Evolutionary conservation across 164 flowering plant genomes (phyloP).

Genomic region (Tinospora cordifolia): DNA sequence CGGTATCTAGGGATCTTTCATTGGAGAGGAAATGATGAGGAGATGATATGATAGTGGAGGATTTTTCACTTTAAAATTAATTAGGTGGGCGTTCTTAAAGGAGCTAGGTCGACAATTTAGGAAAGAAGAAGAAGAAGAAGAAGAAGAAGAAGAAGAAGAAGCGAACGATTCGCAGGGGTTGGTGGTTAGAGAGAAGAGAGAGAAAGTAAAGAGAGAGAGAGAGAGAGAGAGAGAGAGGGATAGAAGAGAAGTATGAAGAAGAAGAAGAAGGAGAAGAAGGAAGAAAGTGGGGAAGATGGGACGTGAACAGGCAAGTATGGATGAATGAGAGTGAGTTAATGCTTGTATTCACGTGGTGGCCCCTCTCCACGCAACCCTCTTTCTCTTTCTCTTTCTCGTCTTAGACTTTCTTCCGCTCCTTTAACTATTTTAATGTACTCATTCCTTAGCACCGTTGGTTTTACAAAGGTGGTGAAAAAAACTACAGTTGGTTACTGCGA

Average conservation of each 20-base stretch:
- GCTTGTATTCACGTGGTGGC: conserved; percentile 32
- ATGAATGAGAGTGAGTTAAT: conserved; percentile 19
- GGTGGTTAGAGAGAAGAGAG: conserved; percentile 8
- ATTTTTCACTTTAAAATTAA: not conserved
- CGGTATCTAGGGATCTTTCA: conserved; percentile 11
- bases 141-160: not conserved
- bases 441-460: no score
- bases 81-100: not conserved
- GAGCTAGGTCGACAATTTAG: no score
- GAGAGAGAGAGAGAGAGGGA: not conserved
- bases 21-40: not conserved
- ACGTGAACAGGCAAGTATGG: conserved; percentile 16
- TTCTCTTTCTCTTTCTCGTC: conserved; percentile 4
- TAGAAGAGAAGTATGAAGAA: not conserved
- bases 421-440: not conserved
- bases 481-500: no score
- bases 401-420: not conserved
- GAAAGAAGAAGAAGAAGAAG: not conserved
- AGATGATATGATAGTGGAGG: not conserved
- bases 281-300: conserved; percentile 12
- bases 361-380: conserved; percentile 21
- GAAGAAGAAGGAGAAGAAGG: not conserved
- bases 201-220: conserved; percentile 6
- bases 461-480: no score
- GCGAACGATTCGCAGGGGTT: no score